Conservation (phyloP, 352 stramenopile species). For the Globisporangium nagaii region DNA sequence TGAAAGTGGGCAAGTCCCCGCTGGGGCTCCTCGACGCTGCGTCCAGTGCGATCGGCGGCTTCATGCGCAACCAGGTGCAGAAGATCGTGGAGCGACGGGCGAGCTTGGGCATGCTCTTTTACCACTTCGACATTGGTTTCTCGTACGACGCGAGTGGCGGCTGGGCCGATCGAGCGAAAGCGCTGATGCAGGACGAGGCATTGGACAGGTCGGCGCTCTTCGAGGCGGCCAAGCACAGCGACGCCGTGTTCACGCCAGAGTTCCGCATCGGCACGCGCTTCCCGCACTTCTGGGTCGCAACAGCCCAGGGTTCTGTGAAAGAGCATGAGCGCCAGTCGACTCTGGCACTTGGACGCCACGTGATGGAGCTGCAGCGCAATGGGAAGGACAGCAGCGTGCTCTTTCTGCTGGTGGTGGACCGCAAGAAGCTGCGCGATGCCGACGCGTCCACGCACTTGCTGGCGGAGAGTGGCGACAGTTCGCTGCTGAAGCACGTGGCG, state of each 20-base stretch:
- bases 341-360: slow-evolving; percentile 27
- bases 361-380: slow-evolving; percentile 13
- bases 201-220: slow-evolving; percentile 53
- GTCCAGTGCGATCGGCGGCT: slow-evolving; percentile 41
- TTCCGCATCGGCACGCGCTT: slow-evolving; percentile 58
- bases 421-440: slow-evolving; percentile 12
- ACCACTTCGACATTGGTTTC: slow-evolving; percentile 83
- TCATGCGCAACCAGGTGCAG: slow-evolving; percentile 50
- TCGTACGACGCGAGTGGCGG: slow-evolving; percentile 45
- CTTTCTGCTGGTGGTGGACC: slow-evolving; percentile 53
- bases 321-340: slow-evolving; percentile 38
- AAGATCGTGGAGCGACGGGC: slow-evolving; percentile 48
- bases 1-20: slow-evolving; percentile 63
- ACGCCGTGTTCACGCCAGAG: slow-evolving; percentile 32
- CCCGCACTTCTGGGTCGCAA: slow-evolving; percentile 54
- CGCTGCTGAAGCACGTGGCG: slow-evolving; percentile 26
- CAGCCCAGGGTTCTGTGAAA: neutral
- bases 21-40: slow-evolving; percentile 45
- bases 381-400: slow-evolving; percentile 22
- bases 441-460: neutral
- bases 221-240: slow-evolving; percentile 2
- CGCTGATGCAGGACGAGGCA: slow-evolving; percentile 55
- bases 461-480: neutral
- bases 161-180: slow-evolving; percentile 38
- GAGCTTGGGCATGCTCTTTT: slow-evolving; percentile 82